These are phyloP conservation scores for Blastocystis sp. DNA, from an alignment of 352 stramenopile genomes.

Conservation along the genomic window DNA sequence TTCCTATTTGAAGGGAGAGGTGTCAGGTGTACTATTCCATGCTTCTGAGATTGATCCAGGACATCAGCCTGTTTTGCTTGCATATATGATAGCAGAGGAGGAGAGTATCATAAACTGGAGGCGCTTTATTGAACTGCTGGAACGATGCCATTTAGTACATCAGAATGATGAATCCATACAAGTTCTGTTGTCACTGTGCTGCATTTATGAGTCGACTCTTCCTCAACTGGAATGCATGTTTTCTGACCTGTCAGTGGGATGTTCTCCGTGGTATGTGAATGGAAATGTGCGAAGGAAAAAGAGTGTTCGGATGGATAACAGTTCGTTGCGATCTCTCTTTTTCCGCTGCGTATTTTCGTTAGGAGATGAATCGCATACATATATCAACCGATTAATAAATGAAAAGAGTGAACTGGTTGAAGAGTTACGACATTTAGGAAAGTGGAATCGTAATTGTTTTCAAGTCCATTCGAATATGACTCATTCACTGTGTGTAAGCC, in stretches of 20 bases:
- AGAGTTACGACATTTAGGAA: background rate
- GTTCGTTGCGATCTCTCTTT: background rate
- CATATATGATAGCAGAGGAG: slow-evolving; percentile 22
- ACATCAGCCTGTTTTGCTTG: background rate
- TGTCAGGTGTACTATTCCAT: slow-evolving; percentile 5
- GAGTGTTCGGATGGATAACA: background rate
- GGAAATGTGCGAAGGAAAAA: background rate
- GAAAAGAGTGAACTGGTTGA: background rate
- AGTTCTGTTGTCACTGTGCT: background rate
- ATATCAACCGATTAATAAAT: background rate
- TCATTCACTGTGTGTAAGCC: background rate
- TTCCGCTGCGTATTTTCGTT: background rate
- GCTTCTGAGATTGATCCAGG: background rate
- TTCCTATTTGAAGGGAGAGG: background rate
- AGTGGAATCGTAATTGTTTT: background rate
- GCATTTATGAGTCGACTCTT: background rate
- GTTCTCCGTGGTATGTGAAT: background rate
- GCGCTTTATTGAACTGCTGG: background rate
- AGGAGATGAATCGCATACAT: background rate
- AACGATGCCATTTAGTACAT: background rate
- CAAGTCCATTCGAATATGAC: no score
- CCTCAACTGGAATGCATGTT: background rate
- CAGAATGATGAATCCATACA: background rate
- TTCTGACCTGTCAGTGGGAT: background rate
- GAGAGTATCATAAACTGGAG: background rate